Percentiles rank a stretch among this genome's conserved stretches.
Conservation (phyloP, 768 basidiomycete genomes). For the Trametes coccinea region DNA sequence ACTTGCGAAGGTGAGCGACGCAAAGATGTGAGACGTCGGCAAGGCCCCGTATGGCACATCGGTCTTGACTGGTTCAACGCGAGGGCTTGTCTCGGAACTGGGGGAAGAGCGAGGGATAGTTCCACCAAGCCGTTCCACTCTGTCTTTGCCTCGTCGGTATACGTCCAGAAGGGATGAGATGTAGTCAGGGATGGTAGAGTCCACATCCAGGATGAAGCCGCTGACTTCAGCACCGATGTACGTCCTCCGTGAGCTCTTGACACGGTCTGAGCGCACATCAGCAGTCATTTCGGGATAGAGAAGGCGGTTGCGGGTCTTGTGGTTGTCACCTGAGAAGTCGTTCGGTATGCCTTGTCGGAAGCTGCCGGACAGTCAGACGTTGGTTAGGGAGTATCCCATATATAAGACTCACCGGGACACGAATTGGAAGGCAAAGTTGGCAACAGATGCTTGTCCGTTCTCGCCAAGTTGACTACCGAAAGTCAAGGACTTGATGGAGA, state of each 20-base stretch:
- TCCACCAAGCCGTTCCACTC: conserved; percentile 67
- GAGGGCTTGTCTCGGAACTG: conserved; percentile 20
- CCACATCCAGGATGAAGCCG: conserved; percentile 84
- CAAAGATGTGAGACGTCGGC: conserved; percentile 61
- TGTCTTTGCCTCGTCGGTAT: conserved; percentile 77
- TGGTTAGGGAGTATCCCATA: neutral
- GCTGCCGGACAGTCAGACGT: conserved; percentile 38
- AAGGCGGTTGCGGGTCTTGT: conserved; percentile 69
- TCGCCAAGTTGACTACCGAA: conserved; percentile 77
- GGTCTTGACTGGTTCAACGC: conserved; percentile 1
- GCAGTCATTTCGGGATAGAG: conserved; percentile 82
- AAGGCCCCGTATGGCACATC: conserved; percentile 37
- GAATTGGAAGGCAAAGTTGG: conserved; percentile 82
- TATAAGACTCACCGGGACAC: conserved; percentile 57
- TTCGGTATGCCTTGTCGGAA: conserved; percentile 73
- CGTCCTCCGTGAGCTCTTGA: conserved; percentile 50
- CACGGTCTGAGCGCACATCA: conserved; percentile 59
- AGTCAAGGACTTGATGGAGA: conserved; percentile 73
- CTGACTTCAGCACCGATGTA: conserved; percentile 71
- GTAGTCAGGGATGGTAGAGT: conserved; percentile 76
- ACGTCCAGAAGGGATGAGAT: conserved; percentile 84
- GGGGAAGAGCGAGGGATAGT: conserved; percentile 49
- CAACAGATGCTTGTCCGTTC: conserved; percentile 73
- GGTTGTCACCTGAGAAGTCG: conserved; percentile 72
- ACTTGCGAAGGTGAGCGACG: conserved; percentile 76